These are phyloP conservation scores for Megacollybia platyphylla DNA, from an alignment of 1,284 basidiomycete genomes.

Conservation along the genomic window DNA sequence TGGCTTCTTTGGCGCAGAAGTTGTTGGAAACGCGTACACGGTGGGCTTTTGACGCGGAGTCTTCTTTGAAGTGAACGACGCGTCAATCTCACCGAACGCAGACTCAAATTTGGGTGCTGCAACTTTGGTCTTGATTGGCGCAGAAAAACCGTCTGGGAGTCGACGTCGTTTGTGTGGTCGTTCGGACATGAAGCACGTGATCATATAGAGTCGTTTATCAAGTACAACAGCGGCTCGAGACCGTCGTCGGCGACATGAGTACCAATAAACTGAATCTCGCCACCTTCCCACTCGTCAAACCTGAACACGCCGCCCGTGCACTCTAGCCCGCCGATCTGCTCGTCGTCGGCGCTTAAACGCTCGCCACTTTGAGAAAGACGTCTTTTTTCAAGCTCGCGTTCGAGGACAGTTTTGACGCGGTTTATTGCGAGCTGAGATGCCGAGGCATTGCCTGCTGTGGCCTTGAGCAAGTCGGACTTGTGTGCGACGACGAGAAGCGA, in stretches of 20 bases:
- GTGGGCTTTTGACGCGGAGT: not conserved
- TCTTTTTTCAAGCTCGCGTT: slow-evolving; percentile 71
- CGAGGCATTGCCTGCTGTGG: slow-evolving; percentile 28
- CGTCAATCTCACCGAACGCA: not conserved
- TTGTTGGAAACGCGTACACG: not conserved
- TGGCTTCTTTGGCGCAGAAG: not conserved
- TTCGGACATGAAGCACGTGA: not conserved
- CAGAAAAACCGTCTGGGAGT: not conserved
- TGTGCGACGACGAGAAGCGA: slow-evolving; percentile 57
- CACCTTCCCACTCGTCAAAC: slow-evolving; percentile 72
- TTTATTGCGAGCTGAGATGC: slow-evolving; percentile 35
- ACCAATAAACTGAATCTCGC: slow-evolving; percentile 52
- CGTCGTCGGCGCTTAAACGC: slow-evolving; percentile 53
- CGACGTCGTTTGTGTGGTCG: not conserved
- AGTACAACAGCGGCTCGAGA: not conserved
- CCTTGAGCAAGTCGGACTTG: slow-evolving; percentile 58
- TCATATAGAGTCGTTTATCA: not conserved
- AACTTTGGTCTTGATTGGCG: not conserved
- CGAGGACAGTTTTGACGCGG: slow-evolving; percentile 61
- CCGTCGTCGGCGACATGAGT: slow-evolving; percentile 26
- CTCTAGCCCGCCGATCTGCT: slow-evolving; percentile 55
- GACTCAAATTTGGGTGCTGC: not conserved
- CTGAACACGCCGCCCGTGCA: slow-evolving; percentile 42
- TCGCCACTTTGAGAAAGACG: slow-evolving; percentile 50
- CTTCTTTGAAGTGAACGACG: not conserved